phyloP scores from a whole-genome alignment of 78 protist species.

The Dictyostelium brefeldianum region DNA sequence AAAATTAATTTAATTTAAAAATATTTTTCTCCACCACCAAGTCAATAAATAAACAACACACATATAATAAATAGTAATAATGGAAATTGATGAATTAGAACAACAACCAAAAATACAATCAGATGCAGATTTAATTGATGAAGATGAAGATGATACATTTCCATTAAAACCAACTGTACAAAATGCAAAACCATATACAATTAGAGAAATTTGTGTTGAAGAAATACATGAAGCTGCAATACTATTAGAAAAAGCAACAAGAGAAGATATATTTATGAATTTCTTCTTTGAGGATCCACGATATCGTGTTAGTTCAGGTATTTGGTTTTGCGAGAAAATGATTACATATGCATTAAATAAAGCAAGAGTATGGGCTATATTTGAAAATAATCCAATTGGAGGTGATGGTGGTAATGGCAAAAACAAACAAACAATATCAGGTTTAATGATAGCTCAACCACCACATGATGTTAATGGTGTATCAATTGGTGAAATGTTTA shows the following conservation, averaged over 20 bases:
- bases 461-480: conserved; percentile 53
- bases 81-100: too few species aligned
- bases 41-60: too few species aligned
- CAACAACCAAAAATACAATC: too few species aligned
- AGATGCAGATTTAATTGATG: too few species aligned
- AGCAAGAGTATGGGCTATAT: conserved; percentile 68
- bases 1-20: too few species aligned
- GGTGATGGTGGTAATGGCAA: too few species aligned
- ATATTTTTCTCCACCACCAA: too few species aligned
- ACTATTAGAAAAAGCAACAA: conserved; percentile 17
- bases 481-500: conserved; percentile 32
- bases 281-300: conserved; percentile 28
- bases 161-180: too few species aligned
- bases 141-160: too few species aligned
- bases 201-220: conserved; percentile 31
- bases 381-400: neutral
- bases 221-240: conserved; percentile 19
- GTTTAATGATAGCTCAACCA: conserved; percentile 68
- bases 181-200: neutral
- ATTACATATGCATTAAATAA: conserved; percentile 47
- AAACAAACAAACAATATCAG: neutral
- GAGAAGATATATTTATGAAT: conserved; percentile 47
- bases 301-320: conserved; percentile 8
- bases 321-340: conserved; percentile 63
- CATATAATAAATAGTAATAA: too few species aligned